Percentiles rank a stretch among this genome's conserved stretches.
Conservation (phyloP, 495 filamentous ascomycete genomes). For the Neurospora sp. region DNA sequence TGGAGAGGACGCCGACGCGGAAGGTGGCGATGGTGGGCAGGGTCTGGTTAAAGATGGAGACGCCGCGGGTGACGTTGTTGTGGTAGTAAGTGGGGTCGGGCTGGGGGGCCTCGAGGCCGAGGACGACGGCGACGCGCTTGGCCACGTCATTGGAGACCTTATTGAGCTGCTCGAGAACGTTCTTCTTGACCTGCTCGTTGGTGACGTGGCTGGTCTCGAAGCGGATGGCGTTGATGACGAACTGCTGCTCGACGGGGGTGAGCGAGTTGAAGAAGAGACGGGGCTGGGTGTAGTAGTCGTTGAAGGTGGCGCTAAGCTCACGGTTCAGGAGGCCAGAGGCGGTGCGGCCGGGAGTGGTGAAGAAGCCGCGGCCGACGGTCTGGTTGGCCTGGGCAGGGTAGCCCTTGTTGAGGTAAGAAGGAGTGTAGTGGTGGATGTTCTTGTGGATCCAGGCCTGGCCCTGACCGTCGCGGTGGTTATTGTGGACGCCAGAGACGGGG, state of each 20-base stretch:
- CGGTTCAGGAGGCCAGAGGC: conserved; percentile 48
- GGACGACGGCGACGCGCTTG: conserved; percentile 50
- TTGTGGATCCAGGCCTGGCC: conserved; percentile 45
- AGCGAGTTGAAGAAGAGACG: conserved; percentile 74
- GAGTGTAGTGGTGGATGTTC: conserved; percentile 47
- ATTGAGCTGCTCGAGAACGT: conserved; percentile 64
- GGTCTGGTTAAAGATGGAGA: conserved; percentile 50
- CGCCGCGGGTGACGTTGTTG: conserved; percentile 52
- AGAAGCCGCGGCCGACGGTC: conserved; percentile 61
- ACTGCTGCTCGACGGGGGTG: conserved; percentile 58
- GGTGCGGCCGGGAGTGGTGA: conserved; percentile 53
- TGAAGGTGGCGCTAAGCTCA: conserved; percentile 52
- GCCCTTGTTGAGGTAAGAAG: conserved; percentile 57
- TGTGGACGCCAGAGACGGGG: conserved; percentile 53
- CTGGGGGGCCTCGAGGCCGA: conserved; percentile 47
- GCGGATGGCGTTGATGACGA: conserved; percentile 67
- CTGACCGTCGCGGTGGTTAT: conserved; percentile 61
- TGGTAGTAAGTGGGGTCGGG: conserved; percentile 61
- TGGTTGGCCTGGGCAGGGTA: conserved; percentile 62
- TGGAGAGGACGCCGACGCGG: conserved; percentile 58
- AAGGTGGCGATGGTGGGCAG: conserved; percentile 53
- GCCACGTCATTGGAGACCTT: conserved; percentile 60
- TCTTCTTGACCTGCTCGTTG: conserved; percentile 46
- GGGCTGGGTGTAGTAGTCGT: conserved; percentile 68
- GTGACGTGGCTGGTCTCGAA: conserved; percentile 58